Evolutionary conservation across 108 stramenopile genomes (phyloP).

Genomic region (Nitzschia palea): DNA sequence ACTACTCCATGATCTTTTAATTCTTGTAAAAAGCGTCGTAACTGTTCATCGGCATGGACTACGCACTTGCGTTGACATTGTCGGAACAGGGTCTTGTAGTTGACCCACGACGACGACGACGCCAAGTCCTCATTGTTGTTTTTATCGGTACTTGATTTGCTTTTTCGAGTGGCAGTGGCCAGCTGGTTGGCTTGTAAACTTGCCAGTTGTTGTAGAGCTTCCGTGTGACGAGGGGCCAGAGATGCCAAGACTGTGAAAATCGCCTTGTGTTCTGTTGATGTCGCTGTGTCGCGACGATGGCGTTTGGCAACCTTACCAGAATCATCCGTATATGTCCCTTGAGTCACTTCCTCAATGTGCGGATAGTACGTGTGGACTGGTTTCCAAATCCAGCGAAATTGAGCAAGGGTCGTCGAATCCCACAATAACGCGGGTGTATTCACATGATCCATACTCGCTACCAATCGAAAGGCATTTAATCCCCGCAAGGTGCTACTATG

Average conservation of each 20-base stretch:
- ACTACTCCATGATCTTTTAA: slow-evolving; percentile 62
- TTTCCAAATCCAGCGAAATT: slow-evolving; percentile 60
- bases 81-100: slow-evolving; percentile 41
- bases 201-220: slow-evolving; percentile 63
- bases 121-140: no score
- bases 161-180: neutral
- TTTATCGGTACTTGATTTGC: neutral
- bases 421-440: slow-evolving; percentile 58
- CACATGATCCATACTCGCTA: slow-evolving; percentile 74
- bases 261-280: slow-evolving; percentile 16
- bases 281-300: neutral
- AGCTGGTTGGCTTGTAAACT: slow-evolving; percentile 44
- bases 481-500: slow-evolving; percentile 45
- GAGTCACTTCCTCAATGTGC: slow-evolving; percentile 58
- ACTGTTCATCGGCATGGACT: slow-evolving; percentile 36
- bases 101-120: slow-evolving; percentile 22
- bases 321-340: slow-evolving; percentile 7
- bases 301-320: neutral
- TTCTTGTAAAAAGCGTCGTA: slow-evolving; percentile 55
- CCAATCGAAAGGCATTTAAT: slow-evolving; percentile 54
- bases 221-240: slow-evolving; percentile 60
- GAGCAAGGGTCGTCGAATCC: slow-evolving; percentile 33
- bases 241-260: slow-evolving; percentile 41
- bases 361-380: slow-evolving; percentile 64
- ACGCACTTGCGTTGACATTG: slow-evolving; percentile 51